Base-by-base conservation (phyloP, 106 monocot genomes). In the Triglochin maritima region DNA sequence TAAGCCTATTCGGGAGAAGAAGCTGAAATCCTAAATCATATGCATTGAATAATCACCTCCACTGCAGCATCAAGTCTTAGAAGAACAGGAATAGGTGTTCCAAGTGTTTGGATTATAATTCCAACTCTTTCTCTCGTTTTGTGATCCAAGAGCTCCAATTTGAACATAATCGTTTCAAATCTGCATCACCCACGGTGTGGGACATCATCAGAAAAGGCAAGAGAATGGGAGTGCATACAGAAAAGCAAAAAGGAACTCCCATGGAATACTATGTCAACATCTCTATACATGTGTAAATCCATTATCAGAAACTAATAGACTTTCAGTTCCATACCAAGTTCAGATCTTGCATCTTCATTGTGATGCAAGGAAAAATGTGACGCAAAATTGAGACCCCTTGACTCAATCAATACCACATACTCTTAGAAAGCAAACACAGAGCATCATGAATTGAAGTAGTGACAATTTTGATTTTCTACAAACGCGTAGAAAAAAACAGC, bases 111-210 rank as follows among this genome's bases (percentile, higher is more conserved):
- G 43, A 70, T 64, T 46, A 86, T 73, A 6, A 82, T 60, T 72
- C 96, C 96, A 57, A 88, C 84, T 77, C 84, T 80, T 79, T 98
- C 96, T 58, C 96, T 81, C 66, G 82, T 63, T 77, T 84, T 98
- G 64, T 98, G 91, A 79, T 98, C 96, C 81, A 98, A 76, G 63
- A 92, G 74, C 74, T 98, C 96, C 59, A 98, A 70, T 68, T 92
- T 98, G 72, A 88, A 98, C 17, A 98, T 51, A 47, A 98, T 57
- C 64, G 47, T 48, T 72, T 98, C 96, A 60, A 98, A 82, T 76
- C 96, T 98, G 77, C 42, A 82, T 17, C 13, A 49, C 1, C 14
- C 7, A 48, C 9, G 17, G 4, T 49, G n/a, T n/a, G n/a, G 16
- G 15, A 44, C 58, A 67, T 67, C 50, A 74, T 46, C 65, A 73